Evolutionary conservation across 2,329 filamentous ascomycete genomes (phyloP), one percentile per base, ranked within the genome.

Genomic region (Calonectria hawksworthii): DNA sequence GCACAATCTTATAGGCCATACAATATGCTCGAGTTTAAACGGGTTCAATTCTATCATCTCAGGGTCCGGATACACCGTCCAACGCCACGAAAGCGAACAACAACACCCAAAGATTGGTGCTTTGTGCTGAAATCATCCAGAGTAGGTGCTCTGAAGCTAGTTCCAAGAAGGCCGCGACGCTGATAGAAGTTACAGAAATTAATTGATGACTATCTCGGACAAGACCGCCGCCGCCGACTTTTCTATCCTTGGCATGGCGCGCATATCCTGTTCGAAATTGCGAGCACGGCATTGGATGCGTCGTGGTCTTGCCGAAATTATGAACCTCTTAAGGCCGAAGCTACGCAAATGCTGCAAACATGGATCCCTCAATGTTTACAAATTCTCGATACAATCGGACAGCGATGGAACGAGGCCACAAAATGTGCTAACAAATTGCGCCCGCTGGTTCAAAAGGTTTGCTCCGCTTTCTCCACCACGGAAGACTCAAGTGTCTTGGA

Each of bases 1-100:
- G 59, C 59, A 16, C 59, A 64, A 47, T 18, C 59, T 7, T 64
- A 64, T 23, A 64, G 23, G 21, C 59, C 59, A 1, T 64, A 64
- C 38, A 64, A 64, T 32, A 64, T 64, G 59, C 59, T 64, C 4
- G 59, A 64, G 59, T 64, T 64, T 16, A 64, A 64, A n/a, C 36
- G 38, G 28, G 59, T 64, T 3, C 59, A 64, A 28, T 64, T 64
- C 9, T 44, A 64, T 30, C 59, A 64, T 28, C 26, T 64, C 3
- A 64, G 41, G 14, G 59, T 38, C 28, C 59, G 59, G 7, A 32
- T 64, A 28, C 38, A 64, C 23, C 59, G 59, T 21, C 59, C 59
- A 28, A 64, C 59, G 3, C 59, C 59, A 21, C 36, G 59, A n/a
- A 23, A 44, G 16, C 44, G 23, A 47, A 47, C 38, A 7, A 64